Conservation (phyloP, 768 basidiomycete genomes). For the Botryobasidium botryosum region DNA sequence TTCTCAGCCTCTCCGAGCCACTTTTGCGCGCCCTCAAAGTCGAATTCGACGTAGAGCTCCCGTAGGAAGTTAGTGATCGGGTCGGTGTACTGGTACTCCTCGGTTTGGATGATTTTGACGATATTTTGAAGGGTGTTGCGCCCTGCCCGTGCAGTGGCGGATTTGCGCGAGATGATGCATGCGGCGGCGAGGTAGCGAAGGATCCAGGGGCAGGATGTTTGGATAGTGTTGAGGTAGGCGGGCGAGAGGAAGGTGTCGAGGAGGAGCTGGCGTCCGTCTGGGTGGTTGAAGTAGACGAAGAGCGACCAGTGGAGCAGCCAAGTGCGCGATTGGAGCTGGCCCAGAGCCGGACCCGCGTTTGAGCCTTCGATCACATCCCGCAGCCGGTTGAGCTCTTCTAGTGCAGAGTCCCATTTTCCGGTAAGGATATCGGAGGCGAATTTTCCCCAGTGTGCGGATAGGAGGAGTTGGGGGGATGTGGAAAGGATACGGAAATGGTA, state of each 20-base stretch:
- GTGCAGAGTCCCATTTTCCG: constrained; percentile 87
- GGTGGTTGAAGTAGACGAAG: constrained; percentile 97
- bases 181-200: constrained; percentile 88
- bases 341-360: constrained; percentile 17
- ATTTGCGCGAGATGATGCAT: constrained; percentile 78
- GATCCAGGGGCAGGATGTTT: constrained; percentile 88
- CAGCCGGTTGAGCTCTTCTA: constrained; percentile 90
- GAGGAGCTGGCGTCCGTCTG: constrained; percentile 74
- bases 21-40: constrained; percentile 87
- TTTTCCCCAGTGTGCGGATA: constrained; percentile 98
- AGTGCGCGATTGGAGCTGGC: constrained; percentile 84
- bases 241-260: constrained; percentile 95
- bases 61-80: constrained; percentile 86
- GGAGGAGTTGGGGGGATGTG: constrained; percentile 81
- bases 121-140: constrained; percentile 81
- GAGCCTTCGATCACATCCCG: constrained; percentile 66
- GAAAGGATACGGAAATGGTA: constrained; percentile 98
- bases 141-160: constrained; percentile 41
- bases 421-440: constrained; percentile 91
- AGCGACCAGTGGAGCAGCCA: constrained; percentile 98
- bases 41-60: constrained; percentile 88
- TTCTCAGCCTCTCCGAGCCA: constrained; percentile 61
- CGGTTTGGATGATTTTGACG: constrained; percentile 84
- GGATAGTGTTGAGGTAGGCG: constrained; percentile 95
- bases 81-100: constrained; percentile 92